Conservation (phyloP, 179 eudicot genomes). For the Silene noctiflora region DNA sequence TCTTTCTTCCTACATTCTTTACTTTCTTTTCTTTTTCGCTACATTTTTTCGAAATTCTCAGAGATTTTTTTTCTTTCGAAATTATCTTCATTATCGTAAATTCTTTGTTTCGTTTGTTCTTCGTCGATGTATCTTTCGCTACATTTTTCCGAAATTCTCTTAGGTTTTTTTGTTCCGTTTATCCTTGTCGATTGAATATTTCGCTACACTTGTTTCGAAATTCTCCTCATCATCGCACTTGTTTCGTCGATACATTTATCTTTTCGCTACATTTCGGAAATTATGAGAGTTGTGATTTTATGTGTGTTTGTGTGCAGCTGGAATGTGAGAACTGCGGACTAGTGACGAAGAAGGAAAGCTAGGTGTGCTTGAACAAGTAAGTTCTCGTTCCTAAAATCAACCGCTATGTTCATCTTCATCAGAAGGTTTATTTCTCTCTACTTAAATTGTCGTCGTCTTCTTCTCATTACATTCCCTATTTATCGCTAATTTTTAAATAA, state of each 20-base stretch:
- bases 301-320: conserved; percentile 39
- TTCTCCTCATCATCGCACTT: not conserved
- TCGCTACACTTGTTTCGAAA: too few species aligned
- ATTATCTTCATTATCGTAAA: too few species aligned
- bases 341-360: conserved; percentile 63
- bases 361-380: conserved; percentile 54
- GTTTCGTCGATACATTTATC: too few species aligned
- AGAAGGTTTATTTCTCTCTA: conserved; percentile 49
- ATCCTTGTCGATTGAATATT: too few species aligned
- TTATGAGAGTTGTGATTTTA: too few species aligned
- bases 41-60: not conserved
- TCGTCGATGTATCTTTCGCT: too few species aligned
- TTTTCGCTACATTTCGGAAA: too few species aligned
- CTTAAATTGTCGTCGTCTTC: not conserved
- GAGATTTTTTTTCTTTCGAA: too few species aligned
- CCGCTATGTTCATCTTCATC: conserved; percentile 55
- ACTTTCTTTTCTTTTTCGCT: conserved; percentile 16
- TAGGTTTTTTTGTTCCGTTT: too few species aligned
- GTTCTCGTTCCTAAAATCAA: conserved; percentile 47
- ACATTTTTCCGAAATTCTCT: too few species aligned
- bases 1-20: not conserved
- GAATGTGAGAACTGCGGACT: conserved; percentile 86
- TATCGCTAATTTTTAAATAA: not conserved
- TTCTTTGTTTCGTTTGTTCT: too few species aligned
- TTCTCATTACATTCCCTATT: not conserved